Conservation (phyloP, 192 early-diverging fungal genomes). For the Dimargaris verticillata region DNA sequence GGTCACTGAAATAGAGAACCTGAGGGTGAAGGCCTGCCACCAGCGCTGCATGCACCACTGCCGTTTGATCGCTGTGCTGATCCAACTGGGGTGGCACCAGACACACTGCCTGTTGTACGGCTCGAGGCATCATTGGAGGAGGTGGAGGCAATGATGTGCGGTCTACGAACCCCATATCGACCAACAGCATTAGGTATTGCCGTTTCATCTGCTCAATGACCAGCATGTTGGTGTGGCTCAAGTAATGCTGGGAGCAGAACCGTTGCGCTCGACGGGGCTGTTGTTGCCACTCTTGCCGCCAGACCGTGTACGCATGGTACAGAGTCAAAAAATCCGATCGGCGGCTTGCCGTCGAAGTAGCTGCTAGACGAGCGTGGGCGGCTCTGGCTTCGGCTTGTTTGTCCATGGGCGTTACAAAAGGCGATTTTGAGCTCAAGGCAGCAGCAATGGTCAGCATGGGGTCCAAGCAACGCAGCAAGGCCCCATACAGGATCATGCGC, state of each 20-base stretch:
- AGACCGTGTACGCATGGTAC: conserved; percentile 32
- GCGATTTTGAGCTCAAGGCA: conserved; percentile 28
- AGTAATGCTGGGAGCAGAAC: conserved; percentile 28
- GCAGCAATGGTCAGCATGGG: conserved; percentile 47
- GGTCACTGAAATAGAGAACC: background rate
- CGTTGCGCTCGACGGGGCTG: conserved; percentile 17
- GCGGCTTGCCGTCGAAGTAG: conserved; percentile 10
- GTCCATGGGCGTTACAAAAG: conserved; percentile 31
- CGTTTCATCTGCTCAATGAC: conserved; percentile 41
- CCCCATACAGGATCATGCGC: conserved; percentile 42
- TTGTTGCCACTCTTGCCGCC: conserved; percentile 19
- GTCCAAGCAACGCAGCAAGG: conserved; percentile 43
- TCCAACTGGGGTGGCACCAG: conserved; percentile 2
- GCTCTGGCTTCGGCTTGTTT: conserved; percentile 30
- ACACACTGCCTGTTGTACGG: background rate
- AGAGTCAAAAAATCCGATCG: conserved; percentile 26
- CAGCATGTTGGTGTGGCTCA: conserved; percentile 31
- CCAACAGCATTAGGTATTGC: conserved; percentile 31
- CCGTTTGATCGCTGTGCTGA: background rate
- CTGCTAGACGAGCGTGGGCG: conserved; percentile 21
- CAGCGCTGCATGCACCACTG: conserved; percentile 6
- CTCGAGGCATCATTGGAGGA: background rate
- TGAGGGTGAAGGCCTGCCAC: conserved; percentile 5
- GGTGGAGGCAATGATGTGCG: background rate
- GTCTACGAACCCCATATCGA: conserved; percentile 30